Conservation (phyloP, 768 basidiomycete genomes). For the Lactifluus pinguis region DNA sequence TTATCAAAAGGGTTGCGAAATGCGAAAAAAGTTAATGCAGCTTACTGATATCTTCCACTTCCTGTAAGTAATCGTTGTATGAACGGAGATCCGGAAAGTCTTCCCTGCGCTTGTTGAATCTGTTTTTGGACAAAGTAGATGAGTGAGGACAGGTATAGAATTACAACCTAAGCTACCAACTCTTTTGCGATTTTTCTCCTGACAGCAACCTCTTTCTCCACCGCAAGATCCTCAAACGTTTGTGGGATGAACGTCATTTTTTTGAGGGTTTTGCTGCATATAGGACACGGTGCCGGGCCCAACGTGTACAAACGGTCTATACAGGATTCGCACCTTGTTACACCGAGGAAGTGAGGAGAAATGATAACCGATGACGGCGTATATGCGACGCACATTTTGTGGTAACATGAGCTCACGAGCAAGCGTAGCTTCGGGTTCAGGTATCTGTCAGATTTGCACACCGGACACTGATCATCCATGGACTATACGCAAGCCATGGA, state of each 20-base stretch:
- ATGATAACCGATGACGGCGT: neutral
- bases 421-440: slow-evolving; percentile 90
- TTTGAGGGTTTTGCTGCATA: slow-evolving; percentile 77
- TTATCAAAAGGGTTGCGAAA: slow-evolving; percentile 6
- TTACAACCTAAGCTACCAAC: slow-evolving; percentile 34
- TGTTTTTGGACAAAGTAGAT: slow-evolving; percentile 24
- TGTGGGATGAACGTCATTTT: slow-evolving; percentile 95
- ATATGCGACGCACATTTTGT: slow-evolving; percentile 71
- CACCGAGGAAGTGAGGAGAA: neutral
- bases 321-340: slow-evolving; percentile 88
- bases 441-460: slow-evolving; percentile 95
- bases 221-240: slow-evolving; percentile 85
- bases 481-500: slow-evolving; percentile 35
- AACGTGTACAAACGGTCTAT: slow-evolving; percentile 94
- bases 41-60: slow-evolving; percentile 86
- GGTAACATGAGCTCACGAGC: slow-evolving; percentile 93
- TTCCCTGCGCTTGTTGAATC: slow-evolving; percentile 89
- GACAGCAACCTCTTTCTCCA: slow-evolving; percentile 92
- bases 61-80: slow-evolving; percentile 95
- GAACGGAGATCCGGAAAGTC: slow-evolving; percentile 74
- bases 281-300: slow-evolving; percentile 93
- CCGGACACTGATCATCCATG: slow-evolving; percentile 92
- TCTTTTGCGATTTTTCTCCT: slow-evolving; percentile 83
- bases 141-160: neutral
- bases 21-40: slow-evolving; percentile 16